Evolutionary conservation across 2,329 filamentous ascomycete genomes (phyloP).

Genomic region (Alternaria triticina): DNA sequence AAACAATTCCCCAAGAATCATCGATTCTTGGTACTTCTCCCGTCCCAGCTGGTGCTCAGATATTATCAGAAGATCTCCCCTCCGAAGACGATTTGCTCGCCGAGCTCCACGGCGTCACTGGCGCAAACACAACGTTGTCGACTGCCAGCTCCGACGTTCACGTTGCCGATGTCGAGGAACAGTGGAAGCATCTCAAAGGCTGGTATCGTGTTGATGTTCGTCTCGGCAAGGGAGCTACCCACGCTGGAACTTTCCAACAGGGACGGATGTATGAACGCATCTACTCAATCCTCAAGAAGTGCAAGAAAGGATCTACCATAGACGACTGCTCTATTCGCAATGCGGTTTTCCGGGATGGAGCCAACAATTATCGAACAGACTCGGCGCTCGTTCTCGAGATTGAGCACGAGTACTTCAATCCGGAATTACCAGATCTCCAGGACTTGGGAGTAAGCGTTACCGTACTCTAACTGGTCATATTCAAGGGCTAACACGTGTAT

Average conservation of each 20-base stretch:
- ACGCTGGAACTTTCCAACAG: slow-evolving; percentile 2
- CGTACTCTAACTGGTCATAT: too few relatives aligned
- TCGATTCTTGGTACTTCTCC: background rate
- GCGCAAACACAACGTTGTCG: background rate
- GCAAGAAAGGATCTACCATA: background rate
- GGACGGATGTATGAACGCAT: slow-evolving; percentile 6
- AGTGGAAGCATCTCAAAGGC: background rate
- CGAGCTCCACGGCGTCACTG: background rate
- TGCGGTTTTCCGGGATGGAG: background rate
- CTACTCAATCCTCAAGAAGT: background rate
- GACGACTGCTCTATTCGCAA: background rate
- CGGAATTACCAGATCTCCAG: background rate
- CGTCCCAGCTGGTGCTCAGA: background rate
- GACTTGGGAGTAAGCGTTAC: background rate
- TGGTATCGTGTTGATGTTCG: slow-evolving; percentile 7
- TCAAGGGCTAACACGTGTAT: background rate
- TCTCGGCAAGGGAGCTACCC: background rate
- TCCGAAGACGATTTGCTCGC: background rate
- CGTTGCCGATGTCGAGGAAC: background rate
- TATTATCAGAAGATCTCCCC: background rate
- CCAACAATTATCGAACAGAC: background rate
- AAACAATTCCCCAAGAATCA: background rate
- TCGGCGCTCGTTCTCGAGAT: background rate
- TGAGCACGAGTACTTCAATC: background rate
- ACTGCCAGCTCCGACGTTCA: background rate